A percentile compares a stretch with the other conserved stretches of the same genome.
These are phyloP conservation scores for Tolypocladium sp. DNA, from an alignment of 2,329 filamentous ascomycete genomes.

Conservation along the genomic window DNA sequence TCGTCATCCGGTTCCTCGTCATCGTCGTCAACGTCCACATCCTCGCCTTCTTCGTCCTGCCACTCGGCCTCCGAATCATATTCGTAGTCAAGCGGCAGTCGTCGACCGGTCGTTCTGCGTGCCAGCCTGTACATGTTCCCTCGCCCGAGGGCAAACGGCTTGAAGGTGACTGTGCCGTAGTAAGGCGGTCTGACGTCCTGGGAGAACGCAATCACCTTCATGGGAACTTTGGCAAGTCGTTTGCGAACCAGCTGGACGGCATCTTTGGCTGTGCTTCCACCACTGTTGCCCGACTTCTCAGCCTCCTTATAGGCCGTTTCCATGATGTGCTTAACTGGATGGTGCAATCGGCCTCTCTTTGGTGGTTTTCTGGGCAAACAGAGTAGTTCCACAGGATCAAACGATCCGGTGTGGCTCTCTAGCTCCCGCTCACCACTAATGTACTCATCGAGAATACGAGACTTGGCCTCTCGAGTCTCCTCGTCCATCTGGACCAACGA, in stretches of 20 bases:
- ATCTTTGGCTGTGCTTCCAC: constrained; percentile 23
- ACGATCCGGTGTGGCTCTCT: constrained; percentile 23
- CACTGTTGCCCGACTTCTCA: constrained; percentile 24
- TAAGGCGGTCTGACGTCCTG: constrained; percentile 63
- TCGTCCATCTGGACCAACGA: constrained; percentile 48
- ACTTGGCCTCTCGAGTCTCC: constrained; percentile 43
- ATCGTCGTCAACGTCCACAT: constrained; percentile 57
- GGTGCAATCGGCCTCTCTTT: constrained; percentile 36
- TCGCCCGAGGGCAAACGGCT: constrained; percentile 33
- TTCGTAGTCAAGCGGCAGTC: constrained; percentile 66
- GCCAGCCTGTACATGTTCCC: constrained; percentile 41
- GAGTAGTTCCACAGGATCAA: constrained; percentile 37
- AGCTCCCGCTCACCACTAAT: constrained; percentile 30
- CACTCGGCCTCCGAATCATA: constrained; percentile 84
- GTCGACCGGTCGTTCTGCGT: constrained; percentile 41
- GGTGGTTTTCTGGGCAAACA: constrained; percentile 28
- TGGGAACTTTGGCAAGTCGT: constrained; percentile 43
- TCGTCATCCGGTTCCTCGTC: constrained; percentile 64
- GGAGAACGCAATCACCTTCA: constrained; percentile 54
- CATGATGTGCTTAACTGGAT: constrained; percentile 54
- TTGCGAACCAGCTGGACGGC: constrained; percentile 22
- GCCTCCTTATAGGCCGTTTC: constrained; percentile 40
- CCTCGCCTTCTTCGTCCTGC: constrained; percentile 66
- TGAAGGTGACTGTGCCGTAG: constrained; percentile 61
- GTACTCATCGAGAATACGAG: constrained; percentile 41